These are phyloP conservation scores for Penstemon newberryi DNA, from an alignment of 257 asterid species.

Conservation along the genomic window DNA sequence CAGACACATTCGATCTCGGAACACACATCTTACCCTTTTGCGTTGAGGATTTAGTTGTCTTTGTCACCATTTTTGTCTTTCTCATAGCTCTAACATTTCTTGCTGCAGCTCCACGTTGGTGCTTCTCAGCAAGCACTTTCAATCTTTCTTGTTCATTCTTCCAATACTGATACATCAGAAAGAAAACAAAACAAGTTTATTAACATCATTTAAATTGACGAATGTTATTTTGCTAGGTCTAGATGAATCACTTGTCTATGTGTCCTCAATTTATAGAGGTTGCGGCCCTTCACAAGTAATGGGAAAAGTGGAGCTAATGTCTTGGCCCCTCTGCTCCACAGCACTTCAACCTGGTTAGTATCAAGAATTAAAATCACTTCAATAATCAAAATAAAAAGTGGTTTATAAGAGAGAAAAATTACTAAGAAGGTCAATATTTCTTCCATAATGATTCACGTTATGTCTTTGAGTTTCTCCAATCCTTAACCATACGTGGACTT, in stretches of 20 bases:
- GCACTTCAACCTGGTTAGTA: constrained; percentile 66
- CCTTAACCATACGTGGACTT: constrained; percentile 21
- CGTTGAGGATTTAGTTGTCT: constrained; percentile 30
- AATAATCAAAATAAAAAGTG: background rate
- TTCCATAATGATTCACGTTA: background rate
- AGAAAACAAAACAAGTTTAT: background rate
- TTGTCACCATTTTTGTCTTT: constrained; percentile 34
- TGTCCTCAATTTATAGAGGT: constrained; percentile 63
- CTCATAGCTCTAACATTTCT: constrained; percentile 54
- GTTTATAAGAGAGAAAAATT: background rate
- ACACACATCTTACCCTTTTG: constrained; percentile 35
- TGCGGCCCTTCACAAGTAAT: constrained; percentile 79
- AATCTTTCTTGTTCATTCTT: constrained; percentile 56
- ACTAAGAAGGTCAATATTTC: constrained; percentile 10
- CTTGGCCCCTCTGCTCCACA: constrained; percentile 71
- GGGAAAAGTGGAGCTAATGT: constrained; percentile 57
- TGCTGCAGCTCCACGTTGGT: constrained; percentile 74
- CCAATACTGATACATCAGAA: constrained; percentile 51
- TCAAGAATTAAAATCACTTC: background rate
- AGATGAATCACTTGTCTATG: constrained; percentile 59
- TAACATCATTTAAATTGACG: background rate
- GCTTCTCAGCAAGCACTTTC: constrained; percentile 69
- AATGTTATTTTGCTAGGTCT: constrained; percentile 8
- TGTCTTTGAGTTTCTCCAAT: background rate
- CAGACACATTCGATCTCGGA: background rate